Evolutionary conservation across 1,284 basidiomycete species (phyloP).

Genomic region (Heterobasidion irregulare): DNA sequence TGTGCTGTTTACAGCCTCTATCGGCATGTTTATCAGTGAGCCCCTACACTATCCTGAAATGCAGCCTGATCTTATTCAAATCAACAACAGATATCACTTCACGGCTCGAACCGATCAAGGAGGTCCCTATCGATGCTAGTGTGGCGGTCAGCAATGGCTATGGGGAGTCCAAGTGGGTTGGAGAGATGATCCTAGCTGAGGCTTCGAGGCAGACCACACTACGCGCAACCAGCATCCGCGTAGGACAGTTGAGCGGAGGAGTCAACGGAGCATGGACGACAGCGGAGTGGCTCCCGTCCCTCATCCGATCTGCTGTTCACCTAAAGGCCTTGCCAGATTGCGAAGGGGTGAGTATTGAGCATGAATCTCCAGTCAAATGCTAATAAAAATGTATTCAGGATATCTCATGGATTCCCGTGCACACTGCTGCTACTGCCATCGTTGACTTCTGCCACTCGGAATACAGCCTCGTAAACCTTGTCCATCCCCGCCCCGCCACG

Average conservation of each 20-base stretch:
- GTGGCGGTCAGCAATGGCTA: background rate
- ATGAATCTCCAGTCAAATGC: background rate
- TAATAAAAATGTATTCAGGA: background rate
- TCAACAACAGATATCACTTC: background rate
- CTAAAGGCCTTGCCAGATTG: background rate
- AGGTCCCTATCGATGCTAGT: background rate
- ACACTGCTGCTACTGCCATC: constrained; percentile 13
- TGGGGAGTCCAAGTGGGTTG: background rate
- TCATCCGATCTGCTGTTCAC: constrained; percentile 16
- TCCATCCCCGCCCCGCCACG: constrained; percentile 18
- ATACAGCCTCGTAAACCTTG: constrained; percentile 12
- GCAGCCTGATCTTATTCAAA: background rate
- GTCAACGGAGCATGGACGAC: background rate
- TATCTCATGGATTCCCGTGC: constrained; percentile 17
- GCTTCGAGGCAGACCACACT: background rate
- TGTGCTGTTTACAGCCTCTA: background rate
- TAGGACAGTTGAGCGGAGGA: background rate
- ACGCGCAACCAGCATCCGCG: background rate
- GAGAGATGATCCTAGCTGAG: background rate
- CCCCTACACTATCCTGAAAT: background rate
- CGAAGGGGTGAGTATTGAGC: background rate
- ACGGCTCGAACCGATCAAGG: background rate
- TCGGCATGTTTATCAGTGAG: background rate
- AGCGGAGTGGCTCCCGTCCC: constrained; percentile 3
- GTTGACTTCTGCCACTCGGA: constrained; percentile 11